Evolutionary conservation across 1,284 basidiomycete genomes (phyloP), one percentile per base, ranked within the genome.

Genomic region (Cryptococcus depauperatus): DNA sequence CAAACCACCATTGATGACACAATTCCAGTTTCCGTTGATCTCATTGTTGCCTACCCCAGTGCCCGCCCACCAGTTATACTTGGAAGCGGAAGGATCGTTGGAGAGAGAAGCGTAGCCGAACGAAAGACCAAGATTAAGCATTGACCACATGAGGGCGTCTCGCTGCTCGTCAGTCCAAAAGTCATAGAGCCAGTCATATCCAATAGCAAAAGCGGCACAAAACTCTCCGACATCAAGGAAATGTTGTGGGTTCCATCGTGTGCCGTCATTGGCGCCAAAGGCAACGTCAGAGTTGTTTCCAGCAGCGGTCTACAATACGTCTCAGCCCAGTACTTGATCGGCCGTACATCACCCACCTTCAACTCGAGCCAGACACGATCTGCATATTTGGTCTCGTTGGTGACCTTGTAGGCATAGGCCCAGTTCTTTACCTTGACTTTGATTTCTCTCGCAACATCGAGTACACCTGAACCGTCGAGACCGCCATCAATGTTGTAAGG

Each of bases 221-320:
- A 96, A 78, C 69, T 99, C 95, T 18, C 82, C 93, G 7, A 83
- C 76, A 69, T 99, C 95, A 47, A 99, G 83, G 80, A 97, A 98
- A 73, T 98, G 95, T 3, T 47, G 56, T 3, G 82, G 76, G 71
- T 95, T 93, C 90, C 91, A 96, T 59, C 62, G 54, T 10, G 61
- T 59, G 13, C 48, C 60, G 39, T 71, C 68, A 54, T 76, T 75
- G 56, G 81, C 79, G 41, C 84, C 88, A 66, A 84, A 88, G 10
- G 72, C 40, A 13, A 67, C 73, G 42, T 56, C 55, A 3, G 79
- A 72, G 55, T 62, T 59, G 51, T 64, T 61, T 23, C 65, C 65
- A 23, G 64, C 59, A 25, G 64, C 64, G 34, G 62, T 60, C 58
- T 61, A 43, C 8, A 29, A 27, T 21, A 40, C 55, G 50, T 29